These are phyloP conservation scores for Misopates orontium DNA, from an alignment of 257 asterid species.

Conservation along the genomic window DNA sequence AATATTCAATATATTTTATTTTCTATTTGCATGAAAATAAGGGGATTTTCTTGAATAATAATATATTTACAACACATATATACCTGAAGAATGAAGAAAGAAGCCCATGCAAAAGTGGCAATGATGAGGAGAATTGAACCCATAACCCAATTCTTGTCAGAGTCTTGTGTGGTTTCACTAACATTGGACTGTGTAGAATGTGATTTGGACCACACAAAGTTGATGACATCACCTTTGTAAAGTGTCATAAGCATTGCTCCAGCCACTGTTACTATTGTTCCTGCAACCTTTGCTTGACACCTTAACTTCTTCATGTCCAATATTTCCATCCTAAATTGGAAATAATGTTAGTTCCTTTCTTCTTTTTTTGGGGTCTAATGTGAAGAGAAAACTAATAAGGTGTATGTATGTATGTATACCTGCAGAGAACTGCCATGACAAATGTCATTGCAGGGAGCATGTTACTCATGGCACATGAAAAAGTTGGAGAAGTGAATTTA, in stretches of 20 bases:
- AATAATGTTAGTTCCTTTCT: neutral
- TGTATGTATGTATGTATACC: constrained; percentile 34
- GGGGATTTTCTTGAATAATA: neutral
- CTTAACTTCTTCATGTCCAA: constrained; percentile 58
- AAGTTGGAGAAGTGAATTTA: constrained; percentile 77
- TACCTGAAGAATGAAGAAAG: constrained; percentile 87
- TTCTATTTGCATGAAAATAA: neutral
- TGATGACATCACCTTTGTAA: constrained; percentile 71
- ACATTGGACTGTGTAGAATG: constrained; percentile 37
- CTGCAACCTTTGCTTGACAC: constrained; percentile 79
- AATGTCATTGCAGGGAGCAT: constrained; percentile 94
- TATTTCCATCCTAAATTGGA: constrained; percentile 64
- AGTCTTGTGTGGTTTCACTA: constrained; percentile 21
- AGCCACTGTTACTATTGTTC: constrained; percentile 64
- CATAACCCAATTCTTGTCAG: constrained; percentile 75
- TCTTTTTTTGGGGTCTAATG: neutral
- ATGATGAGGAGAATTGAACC: constrained; percentile 84
- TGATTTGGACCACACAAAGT: constrained; percentile 59
- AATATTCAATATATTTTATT: neutral
- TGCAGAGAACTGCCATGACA: constrained; percentile 75
- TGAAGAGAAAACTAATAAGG: no score
- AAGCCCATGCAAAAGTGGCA: constrained; percentile 92
- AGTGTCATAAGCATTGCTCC: constrained; percentile 92
- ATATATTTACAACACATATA: neutral
- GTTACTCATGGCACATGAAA: constrained; percentile 91